phyloP scores from a whole-genome alignment of 805 yeast species.

The Myxozyma monticola region DNA sequence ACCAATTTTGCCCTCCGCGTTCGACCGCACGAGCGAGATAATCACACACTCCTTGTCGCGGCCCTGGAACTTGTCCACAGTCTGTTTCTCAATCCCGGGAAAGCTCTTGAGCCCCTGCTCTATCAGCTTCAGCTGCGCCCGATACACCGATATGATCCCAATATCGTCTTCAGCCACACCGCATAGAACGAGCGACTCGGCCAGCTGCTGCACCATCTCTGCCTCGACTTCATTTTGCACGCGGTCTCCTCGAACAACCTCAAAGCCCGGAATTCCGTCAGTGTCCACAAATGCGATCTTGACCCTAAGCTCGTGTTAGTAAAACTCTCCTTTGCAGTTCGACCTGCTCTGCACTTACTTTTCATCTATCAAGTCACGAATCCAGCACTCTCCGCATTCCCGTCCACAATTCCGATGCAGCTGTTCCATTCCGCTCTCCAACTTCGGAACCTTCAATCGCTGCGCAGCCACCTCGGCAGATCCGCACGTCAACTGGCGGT shows the following conservation, averaged over 20 bases:
- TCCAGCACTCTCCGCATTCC: conserved; percentile 48
- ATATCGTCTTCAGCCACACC: conserved; percentile 63
- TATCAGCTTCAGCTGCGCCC: conserved; percentile 70
- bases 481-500: conserved; percentile 77
- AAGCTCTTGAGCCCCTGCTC: conserved; percentile 40
- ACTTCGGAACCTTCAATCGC: conserved; percentile 50
- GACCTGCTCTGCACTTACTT: conserved; percentile 35
- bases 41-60: conserved; percentile 90
- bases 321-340: background rate
- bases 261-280: conserved; percentile 62
- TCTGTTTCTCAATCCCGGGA: conserved; percentile 64
- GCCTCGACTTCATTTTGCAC: conserved; percentile 76
- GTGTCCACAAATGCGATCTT: conserved; percentile 80
- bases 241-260: conserved; percentile 60
- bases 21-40: conserved; percentile 85
- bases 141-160: conserved; percentile 87
- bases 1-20: conserved; percentile 65
- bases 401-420: conserved; percentile 3
- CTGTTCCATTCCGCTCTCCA: conserved; percentile 25
- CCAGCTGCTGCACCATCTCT: conserved; percentile 54
- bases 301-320: conserved; percentile 12
- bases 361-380: conserved; percentile 55
- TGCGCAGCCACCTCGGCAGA: conserved; percentile 61
- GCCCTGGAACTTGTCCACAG: conserved; percentile 96
- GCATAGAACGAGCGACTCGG: conserved; percentile 54